A percentile compares a stretch with the other conserved stretches of the same genome.
Conservation (phyloP, 2,329 filamentous ascomycete genomes). For the Penicillium sp. region DNA sequence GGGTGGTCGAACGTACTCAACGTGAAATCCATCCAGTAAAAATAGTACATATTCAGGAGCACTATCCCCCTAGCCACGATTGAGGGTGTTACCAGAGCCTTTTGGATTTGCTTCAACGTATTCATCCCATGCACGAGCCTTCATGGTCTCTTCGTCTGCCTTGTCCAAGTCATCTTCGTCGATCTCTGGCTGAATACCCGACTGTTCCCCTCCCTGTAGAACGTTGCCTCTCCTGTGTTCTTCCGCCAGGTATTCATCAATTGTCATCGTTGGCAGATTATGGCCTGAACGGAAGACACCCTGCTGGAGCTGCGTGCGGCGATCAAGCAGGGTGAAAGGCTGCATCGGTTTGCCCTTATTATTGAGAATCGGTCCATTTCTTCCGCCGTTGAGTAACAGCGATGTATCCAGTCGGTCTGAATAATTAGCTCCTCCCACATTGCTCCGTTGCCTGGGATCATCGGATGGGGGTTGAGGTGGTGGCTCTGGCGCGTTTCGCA, state of each 20-base stretch:
- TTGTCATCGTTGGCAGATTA: slow-evolving; percentile 92
- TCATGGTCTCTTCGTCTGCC: slow-evolving; percentile 83
- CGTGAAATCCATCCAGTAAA: no score
- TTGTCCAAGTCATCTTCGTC: slow-evolving; percentile 90
- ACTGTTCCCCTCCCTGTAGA: slow-evolving; percentile 71
- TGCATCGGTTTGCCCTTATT: slow-evolving; percentile 76
- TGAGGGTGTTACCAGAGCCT: slow-evolving; percentile 48
- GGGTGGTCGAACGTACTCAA: no score
- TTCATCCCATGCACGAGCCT: slow-evolving; percentile 92
- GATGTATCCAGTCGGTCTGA: slow-evolving; percentile 69
- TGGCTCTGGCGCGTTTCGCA: slow-evolving; percentile 49
- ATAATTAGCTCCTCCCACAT: slow-evolving; percentile 52
- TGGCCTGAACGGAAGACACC: slow-evolving; percentile 88
- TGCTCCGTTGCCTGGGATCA: slow-evolving; percentile 43
- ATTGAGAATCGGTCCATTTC: slow-evolving; percentile 67
- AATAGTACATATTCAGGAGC: no score
- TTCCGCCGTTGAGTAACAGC: slow-evolving; percentile 44
- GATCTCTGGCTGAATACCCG: slow-evolving; percentile 60
- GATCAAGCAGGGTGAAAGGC: slow-evolving; percentile 80
- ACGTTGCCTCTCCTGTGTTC: slow-evolving; percentile 79
- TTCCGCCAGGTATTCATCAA: slow-evolving; percentile 95
- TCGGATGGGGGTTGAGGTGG: slow-evolving; percentile 31
- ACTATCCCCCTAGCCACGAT: slow-evolving; percentile 38
- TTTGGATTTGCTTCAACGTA: slow-evolving; percentile 84
- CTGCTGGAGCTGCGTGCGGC: slow-evolving; percentile 65